These are phyloP conservation scores for Fusarium temperatum DNA, from an alignment of 2,329 filamentous ascomycete genomes.

Conservation along the genomic window DNA sequence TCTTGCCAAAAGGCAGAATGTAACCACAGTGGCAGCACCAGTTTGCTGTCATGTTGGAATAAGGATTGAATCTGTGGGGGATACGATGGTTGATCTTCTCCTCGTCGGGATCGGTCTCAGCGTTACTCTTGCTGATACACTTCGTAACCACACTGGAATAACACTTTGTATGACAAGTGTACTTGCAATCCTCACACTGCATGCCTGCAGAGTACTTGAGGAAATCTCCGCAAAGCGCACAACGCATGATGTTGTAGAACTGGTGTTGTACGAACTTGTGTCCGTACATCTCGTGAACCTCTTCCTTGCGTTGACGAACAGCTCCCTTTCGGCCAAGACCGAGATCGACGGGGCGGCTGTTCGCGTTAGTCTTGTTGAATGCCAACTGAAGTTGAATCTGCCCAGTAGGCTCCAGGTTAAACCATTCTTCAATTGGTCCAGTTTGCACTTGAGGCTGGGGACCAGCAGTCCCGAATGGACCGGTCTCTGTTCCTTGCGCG, in stretches of 20 bases:
- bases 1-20: constrained; percentile 91
- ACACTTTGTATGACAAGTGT: constrained; percentile 98
- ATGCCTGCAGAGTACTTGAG: constrained; percentile 98
- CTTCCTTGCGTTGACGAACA: constrained; percentile 96
- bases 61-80: constrained; percentile 95
- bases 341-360: constrained; percentile 82
- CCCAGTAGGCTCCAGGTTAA: constrained; percentile 93
- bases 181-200: constrained; percentile 99
- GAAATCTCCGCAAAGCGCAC: constrained; percentile 96
- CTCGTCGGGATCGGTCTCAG: constrained; percentile 97
- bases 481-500: constrained; percentile 43
- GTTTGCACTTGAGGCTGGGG: constrained; percentile 62
- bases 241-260: constrained; percentile 99
- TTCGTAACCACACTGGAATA: constrained; percentile 97
- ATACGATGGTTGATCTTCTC: constrained; percentile 99
- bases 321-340: constrained; percentile 95
- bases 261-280: constrained; percentile 99
- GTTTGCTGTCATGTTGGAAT: constrained; percentile 96
- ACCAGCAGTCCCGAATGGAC: constrained; percentile 48
- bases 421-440: constrained; percentile 89
- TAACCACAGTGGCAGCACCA: constrained; percentile 99
- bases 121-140: constrained; percentile 99
- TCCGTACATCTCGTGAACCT: constrained; percentile 97
- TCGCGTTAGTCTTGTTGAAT: constrained; percentile 90
- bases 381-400: constrained; percentile 91